phyloP scores from a whole-genome alignment of 176 grass and related monocot genomes.

The Oryza rufipogon region DNA sequence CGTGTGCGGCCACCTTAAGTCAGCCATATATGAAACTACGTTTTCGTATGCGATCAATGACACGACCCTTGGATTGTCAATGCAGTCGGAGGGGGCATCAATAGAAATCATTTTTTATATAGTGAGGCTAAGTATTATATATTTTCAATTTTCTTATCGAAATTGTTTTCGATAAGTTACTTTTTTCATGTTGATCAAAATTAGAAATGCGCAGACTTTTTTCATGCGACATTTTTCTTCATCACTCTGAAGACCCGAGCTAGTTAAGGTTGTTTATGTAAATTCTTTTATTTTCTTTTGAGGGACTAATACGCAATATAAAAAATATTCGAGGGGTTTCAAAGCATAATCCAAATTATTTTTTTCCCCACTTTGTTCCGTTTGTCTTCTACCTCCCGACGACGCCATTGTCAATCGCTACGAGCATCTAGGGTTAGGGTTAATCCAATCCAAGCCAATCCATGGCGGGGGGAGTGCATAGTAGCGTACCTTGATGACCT shows the following conservation, averaged over 20 bases:
- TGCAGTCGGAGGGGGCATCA: too few species aligned
- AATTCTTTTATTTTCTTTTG: not conserved
- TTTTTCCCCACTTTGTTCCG: not conserved
- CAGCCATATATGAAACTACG: too few species aligned
- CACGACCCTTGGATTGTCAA: too few species aligned
- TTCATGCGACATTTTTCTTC: too few species aligned
- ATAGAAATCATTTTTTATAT: too few species aligned
- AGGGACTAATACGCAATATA: not conserved
- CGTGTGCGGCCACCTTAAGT: too few species aligned
- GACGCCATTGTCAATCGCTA: not conserved
- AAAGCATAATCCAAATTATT: not conserved
- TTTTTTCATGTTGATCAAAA: not conserved
- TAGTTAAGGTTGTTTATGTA: not conserved
- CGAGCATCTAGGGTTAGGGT: slow-evolving; percentile 27
- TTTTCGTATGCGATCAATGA: too few species aligned
- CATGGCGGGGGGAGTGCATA: too few species aligned
- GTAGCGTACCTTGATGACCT: slow-evolving; percentile 80
- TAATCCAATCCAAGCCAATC: not conserved
- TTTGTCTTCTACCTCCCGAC: not conserved
- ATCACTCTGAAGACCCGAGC: too few species aligned
- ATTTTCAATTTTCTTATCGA: not conserved
- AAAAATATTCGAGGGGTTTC: not conserved
- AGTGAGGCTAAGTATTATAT: too few species aligned
- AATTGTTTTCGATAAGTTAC: not conserved
- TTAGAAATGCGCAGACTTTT: not conserved